phyloP scores from a whole-genome alignment of 139 green algal species.

The Protoeuglena noctilucae region DNA sequence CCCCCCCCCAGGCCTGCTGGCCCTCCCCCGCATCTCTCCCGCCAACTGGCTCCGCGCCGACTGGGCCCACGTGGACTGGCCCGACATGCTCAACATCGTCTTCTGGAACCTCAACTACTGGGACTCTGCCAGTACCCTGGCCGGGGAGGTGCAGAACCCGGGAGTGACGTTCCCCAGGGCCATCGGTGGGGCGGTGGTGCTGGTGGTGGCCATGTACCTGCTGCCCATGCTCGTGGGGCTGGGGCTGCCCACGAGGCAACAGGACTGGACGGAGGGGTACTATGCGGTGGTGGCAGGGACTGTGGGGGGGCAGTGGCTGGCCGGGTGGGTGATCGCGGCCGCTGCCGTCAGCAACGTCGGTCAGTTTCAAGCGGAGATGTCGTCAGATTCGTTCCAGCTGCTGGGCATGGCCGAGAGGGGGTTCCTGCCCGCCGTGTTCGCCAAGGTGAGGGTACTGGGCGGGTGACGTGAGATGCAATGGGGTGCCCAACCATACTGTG shows the following conservation, averaged over 20 bases:
- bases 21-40: slow-evolving; percentile 33
- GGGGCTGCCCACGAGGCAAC: slow-evolving; percentile 28
- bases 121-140: slow-evolving; percentile 73
- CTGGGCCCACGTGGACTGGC: slow-evolving; percentile 46
- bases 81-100: slow-evolving; percentile 83
- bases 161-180: slow-evolving; percentile 60
- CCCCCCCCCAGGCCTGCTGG: too few species aligned
- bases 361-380: slow-evolving; percentile 90
- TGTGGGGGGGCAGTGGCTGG: slow-evolving; percentile 29
- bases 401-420: slow-evolving; percentile 90
- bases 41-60: slow-evolving; percentile 49
- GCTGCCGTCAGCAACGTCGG: slow-evolving; percentile 77
- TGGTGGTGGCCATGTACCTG: slow-evolving; percentile 55
- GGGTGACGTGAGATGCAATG: not conserved
- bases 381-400: slow-evolving; percentile 75
- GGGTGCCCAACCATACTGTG: not conserved
- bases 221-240: slow-evolving; percentile 60
- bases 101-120: slow-evolving; percentile 95
- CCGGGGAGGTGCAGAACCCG: slow-evolving; percentile 64
- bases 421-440: slow-evolving; percentile 62
- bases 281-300: slow-evolving; percentile 44
- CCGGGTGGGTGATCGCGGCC: slow-evolving; percentile 62
- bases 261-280: slow-evolving; percentile 69
- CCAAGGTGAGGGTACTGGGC: too few species aligned
- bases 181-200: slow-evolving; percentile 44